Base-by-base conservation (phyloP, 1,284 basidiomycete genomes). In the Ceratobasidium sp. region DNA sequence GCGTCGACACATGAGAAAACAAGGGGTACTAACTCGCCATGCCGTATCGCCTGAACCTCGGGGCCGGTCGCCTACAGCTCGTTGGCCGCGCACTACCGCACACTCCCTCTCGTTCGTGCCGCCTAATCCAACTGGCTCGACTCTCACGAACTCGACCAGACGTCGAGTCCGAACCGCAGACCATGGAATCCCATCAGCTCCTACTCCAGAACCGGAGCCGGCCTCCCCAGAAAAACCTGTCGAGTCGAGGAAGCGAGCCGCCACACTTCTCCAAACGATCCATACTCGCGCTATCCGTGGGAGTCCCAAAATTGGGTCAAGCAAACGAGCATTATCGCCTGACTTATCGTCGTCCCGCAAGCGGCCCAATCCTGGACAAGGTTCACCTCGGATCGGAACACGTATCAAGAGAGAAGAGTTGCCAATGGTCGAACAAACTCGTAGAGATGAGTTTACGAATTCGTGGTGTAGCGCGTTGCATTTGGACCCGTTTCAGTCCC, bases 381-480 rank as follows among this genome's bases (percentile, higher is more conserved):
- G 33, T 53, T 70, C 68, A 26, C 70, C 70, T 46, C 53, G 70
- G 1, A 58, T 73, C 20, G 58, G 42, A 40, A 44, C 56, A 5
- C 40, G 58, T 13, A 40, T 58, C 28, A n/a, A 39, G 39, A 58
- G 33, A 26, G 46, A 68, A 4, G 66, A 44, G 46, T 26, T 39
- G 6, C 66, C 66, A 23, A n/a, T 39, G 12, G 44, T 68, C 6
- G 46, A 68, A 26, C 66, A 53, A 33, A 49, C 66, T 4, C 46
- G 3, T 51, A 10, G 68, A 39, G 55, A 55, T 33, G 68, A 53
- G 12, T 75, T 53, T 53, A 75, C 61, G 39, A 75, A 66, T 28
- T 75, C 72, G 1, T 75, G 72, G 72, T 75, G 60, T 49, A 75
- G 72, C 39, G 72, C 61, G 1, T 26, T 75, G 15, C 46, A 66